phyloP scores from a whole-genome alignment of 2,329 filamentous ascomycete genomes.

The Albifimbria verrucaria region DNA sequence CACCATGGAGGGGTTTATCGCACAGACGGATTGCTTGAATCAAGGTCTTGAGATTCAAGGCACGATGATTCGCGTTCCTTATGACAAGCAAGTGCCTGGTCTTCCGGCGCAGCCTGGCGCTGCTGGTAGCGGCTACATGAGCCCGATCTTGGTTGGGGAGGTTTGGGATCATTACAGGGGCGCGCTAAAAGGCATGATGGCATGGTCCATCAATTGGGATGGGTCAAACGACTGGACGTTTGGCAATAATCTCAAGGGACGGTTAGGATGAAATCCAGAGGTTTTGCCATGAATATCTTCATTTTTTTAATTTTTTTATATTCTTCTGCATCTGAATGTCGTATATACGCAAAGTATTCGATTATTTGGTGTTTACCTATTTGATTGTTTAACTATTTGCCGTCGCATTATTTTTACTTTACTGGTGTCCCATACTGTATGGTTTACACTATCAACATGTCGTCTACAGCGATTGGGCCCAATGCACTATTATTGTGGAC shows the following conservation, averaged over 20 bases:
- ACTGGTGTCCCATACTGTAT: too few species aligned
- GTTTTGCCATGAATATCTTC: too few species aligned
- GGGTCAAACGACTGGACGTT: constrained; percentile 30
- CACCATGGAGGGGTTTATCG: constrained; percentile 27
- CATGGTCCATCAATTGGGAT: constrained; percentile 35
- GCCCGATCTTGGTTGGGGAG: constrained; percentile 22
- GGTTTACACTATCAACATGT: too few species aligned
- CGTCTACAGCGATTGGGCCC: too few species aligned
- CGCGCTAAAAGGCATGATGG: constrained; percentile 31
- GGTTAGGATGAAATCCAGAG: too few species aligned
- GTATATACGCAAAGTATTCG: too few species aligned
- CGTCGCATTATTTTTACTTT: too few species aligned
- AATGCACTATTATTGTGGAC: too few species aligned
- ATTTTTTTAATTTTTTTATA: too few species aligned
- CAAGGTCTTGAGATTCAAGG: constrained; percentile 25
- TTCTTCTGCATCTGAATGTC: too few species aligned
- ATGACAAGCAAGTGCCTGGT: constrained; percentile 30
- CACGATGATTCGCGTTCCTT: constrained; percentile 28
- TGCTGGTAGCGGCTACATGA: constrained; percentile 31
- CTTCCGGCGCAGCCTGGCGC: constrained; percentile 30
- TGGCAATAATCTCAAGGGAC: constrained; percentile 23
- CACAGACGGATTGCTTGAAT: constrained; percentile 32
- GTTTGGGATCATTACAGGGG: constrained; percentile 28
- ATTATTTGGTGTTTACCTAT: too few species aligned
- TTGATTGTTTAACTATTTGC: too few species aligned